Base-by-base conservation (phyloP, 208 protist species). In the Trypanosomatidae sp. region DNA sequence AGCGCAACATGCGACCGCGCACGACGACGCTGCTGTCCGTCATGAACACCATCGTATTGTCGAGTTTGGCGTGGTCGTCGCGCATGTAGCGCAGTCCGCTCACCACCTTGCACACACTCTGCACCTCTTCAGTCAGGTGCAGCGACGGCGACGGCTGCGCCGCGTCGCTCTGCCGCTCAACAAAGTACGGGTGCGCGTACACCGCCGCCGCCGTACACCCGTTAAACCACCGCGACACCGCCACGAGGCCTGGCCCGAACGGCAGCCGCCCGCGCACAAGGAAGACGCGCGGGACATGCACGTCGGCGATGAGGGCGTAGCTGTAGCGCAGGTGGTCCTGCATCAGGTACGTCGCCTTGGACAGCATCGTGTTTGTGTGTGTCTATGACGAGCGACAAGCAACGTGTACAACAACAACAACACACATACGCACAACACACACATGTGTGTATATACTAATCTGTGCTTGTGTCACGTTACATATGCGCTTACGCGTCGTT, bases 151-250 rank as follows among this genome's bases (percentile, higher is more conserved):
- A 88, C 8, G 82, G 69, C 59, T 91, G 82, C 19, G 61, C 61
- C 0, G 82, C 76, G 48, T 91, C 64, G 43, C 74, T 83, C 56
- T 91, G 77, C 56, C 87, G 86, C 46, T 91, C 82, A 26, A 91
- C 74, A 33, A 91, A 91, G 62, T 86, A 91, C 11, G 56, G 68
- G 52, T 91, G 82, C 15, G 73, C 74, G 60, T 88, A 91, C 16
- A 87, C 74, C 33, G 86, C 76, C 3, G 77, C 73, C 2, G 75
- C 66, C 4, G 56, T 37, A 26, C 67, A 61, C 25, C 72, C 66
- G 27, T 61, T 65, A 49, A 91, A 87, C 18, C 82, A 47, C 19
- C 63, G 43, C 18, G 69, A 48, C 23, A 91, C 49, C 6, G 70
- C 76, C 18, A 56, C 33, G 26, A 91, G 63, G 5, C 77, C 76